Conservation (phyloP, 257 asterid genomes). For the Plantago major region DNA sequence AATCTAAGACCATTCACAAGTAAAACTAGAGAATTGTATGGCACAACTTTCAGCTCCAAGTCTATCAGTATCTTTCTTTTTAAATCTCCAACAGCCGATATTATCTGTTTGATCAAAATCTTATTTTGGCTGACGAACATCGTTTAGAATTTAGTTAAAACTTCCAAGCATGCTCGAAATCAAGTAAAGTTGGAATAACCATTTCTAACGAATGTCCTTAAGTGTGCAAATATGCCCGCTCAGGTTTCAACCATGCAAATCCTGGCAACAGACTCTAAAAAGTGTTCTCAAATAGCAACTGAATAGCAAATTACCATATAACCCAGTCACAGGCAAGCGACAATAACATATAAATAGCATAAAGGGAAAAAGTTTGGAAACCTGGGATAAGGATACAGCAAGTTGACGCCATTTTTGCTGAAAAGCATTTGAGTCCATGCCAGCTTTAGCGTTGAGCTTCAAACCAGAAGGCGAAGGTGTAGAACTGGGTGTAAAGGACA, state of each 20-base stretch:
- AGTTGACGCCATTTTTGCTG: conserved; percentile 99
- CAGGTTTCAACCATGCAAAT: neutral
- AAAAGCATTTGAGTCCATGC: conserved; percentile 60
- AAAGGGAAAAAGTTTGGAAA: conserved; percentile 6
- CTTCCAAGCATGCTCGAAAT: too few species aligned
- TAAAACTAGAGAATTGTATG: too few species aligned
- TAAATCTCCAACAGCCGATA: too few species aligned
- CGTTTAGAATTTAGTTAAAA: too few species aligned
- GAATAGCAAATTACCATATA: neutral
- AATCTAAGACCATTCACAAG: too few species aligned
- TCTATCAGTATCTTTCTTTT: too few species aligned
- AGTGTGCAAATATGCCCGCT: too few species aligned
- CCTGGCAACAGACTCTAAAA: neutral
- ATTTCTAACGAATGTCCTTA: too few species aligned
- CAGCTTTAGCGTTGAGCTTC: conserved; percentile 71
- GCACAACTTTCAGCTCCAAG: too few species aligned
- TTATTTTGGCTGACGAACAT: too few species aligned
- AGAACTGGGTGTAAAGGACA: conserved; percentile 45
- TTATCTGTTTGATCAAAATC: too few species aligned
- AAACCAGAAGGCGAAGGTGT: conserved; percentile 49
- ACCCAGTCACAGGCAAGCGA: neutral
- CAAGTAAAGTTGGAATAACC: neutral
- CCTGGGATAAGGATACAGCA: conserved; percentile 69
- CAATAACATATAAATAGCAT: too few species aligned
- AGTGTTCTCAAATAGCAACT: neutral